Base-by-base conservation (phyloP, 225 moss, liverwort and hornwort genomes). In the Pseudisothecium myosuroides region DNA sequence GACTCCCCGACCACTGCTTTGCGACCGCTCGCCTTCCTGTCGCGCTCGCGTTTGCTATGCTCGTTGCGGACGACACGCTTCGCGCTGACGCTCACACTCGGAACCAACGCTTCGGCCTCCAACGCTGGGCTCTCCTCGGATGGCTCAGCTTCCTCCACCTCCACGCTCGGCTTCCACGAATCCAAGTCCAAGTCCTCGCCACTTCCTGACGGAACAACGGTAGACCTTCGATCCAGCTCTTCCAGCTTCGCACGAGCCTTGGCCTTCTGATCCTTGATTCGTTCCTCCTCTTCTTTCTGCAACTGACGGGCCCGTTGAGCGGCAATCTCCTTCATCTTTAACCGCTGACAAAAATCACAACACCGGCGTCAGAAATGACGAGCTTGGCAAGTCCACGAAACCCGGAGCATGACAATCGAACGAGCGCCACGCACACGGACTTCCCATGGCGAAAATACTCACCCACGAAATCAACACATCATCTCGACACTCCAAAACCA, bases 231-330 rank as follows among this genome's bases (percentile, higher is more conserved):
- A 93, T 99, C 95, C 92, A 99, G 94, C 93, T 99, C 98, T 80
- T 99, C 98, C 82, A 99, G 94, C 92, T 99, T 99, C 81, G 96
- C 99, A 78, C 94, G 80, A 29, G 99, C 99, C 94, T 97, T 99
- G 3, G 99, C 96, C 91, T 96, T 99, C 21, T 99, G 99, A 88
- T 97, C 99, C 89, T 95, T 99, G 65, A 91, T 96, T 55, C 99
- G 94, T 66, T 99, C 99, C 91, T 99, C 97, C 92, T 99, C 99
- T 76, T 99, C 99, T 73, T 93, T 99, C 65, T 95, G 94, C 91
- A 99, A 85, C 89, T 97, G 99, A 55, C 91, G 93, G 50, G 99
- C 96, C 63, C 96, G 93, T 82, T 99, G 99, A 17, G 96, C 95
- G 54, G 96, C 97, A 56, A 96, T 96, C 91, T 96, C 99, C 92